phyloP scores from a whole-genome alignment of 2,329 filamentous ascomycete species.

The Penicillium palitans region DNA sequence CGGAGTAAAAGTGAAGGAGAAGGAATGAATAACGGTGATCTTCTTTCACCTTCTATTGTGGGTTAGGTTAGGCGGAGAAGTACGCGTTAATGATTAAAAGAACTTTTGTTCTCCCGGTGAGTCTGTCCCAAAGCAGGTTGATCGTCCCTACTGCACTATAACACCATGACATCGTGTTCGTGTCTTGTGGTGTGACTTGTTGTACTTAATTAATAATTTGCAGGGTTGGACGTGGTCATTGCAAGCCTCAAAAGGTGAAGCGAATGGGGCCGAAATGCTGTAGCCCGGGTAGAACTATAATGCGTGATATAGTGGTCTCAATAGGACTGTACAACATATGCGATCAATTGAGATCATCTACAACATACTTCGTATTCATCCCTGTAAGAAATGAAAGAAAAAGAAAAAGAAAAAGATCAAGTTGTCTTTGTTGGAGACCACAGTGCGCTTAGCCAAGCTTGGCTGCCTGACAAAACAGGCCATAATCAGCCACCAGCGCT shows the following conservation, averaged over 20 bases:
- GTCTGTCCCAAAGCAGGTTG: background rate
- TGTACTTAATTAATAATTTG: background rate
- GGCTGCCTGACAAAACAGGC: background rate
- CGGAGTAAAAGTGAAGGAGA: background rate
- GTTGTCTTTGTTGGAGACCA: background rate
- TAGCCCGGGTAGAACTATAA: background rate
- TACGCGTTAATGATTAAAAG: background rate
- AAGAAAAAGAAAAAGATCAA: background rate
- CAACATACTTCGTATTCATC: too few relatives aligned
- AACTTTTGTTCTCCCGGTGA: constrained; percentile 2
- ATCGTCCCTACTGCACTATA: background rate
- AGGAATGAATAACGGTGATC: background rate
- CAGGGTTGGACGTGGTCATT: background rate
- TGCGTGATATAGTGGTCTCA: background rate
- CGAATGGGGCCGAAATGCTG: background rate
- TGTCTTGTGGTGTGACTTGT: background rate
- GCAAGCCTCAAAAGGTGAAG: background rate
- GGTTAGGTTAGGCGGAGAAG: constrained; percentile 1
- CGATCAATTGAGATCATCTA: background rate
- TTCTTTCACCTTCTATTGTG: background rate
- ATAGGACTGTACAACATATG: background rate
- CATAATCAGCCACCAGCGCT: constrained; percentile 1
- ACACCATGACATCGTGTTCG: background rate
- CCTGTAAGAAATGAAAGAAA: background rate
- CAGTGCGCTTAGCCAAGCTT: background rate